A percentile compares a stretch with the other conserved stretches of the same genome.
Evolutionary conservation across 1,284 basidiomycete genomes (phyloP).

Genomic region (Apiotrichum porosum): DNA sequence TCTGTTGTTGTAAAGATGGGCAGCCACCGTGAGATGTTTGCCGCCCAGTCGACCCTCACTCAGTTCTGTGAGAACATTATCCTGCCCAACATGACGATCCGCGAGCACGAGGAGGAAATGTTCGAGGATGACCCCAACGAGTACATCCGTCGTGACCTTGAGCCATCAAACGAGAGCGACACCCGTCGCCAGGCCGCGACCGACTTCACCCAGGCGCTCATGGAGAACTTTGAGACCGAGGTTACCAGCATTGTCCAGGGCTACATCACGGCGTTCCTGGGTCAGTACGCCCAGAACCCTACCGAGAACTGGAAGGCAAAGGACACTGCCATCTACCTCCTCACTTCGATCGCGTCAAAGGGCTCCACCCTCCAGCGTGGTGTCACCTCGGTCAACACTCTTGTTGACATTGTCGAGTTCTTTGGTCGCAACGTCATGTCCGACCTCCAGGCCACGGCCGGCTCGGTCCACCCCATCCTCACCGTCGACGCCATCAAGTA

Average conservation of each 20-base stretch:
- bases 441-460: constrained; percentile 71
- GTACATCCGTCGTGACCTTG: constrained; percentile 83
- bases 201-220: constrained; percentile 85
- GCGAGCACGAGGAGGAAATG: constrained; percentile 87
- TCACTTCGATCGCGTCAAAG: constrained; percentile 84
- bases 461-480: constrained; percentile 76
- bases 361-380: constrained; percentile 82
- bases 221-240: constrained; percentile 70
- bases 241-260: constrained; percentile 78
- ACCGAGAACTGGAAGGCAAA: constrained; percentile 83
- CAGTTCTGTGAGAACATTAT: constrained; percentile 85
- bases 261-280: constrained; percentile 73
- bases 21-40: constrained; percentile 63
- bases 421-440: constrained; percentile 87
- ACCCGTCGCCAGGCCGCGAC: constrained; percentile 88
- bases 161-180: constrained; percentile 53
- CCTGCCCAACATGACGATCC: constrained; percentile 81
- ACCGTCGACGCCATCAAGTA: constrained; percentile 96
- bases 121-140: constrained; percentile 97
- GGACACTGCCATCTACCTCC: constrained; percentile 90
- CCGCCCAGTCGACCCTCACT: constrained; percentile 65
- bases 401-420: constrained; percentile 92
- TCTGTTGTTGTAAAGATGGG: constrained; percentile 86
- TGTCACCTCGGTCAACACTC: constrained; percentile 84
- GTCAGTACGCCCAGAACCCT: constrained; percentile 59